Evolutionary conservation across 2,329 filamentous ascomycete species (phyloP).

Genomic region (Beauveria caledonica): DNA sequence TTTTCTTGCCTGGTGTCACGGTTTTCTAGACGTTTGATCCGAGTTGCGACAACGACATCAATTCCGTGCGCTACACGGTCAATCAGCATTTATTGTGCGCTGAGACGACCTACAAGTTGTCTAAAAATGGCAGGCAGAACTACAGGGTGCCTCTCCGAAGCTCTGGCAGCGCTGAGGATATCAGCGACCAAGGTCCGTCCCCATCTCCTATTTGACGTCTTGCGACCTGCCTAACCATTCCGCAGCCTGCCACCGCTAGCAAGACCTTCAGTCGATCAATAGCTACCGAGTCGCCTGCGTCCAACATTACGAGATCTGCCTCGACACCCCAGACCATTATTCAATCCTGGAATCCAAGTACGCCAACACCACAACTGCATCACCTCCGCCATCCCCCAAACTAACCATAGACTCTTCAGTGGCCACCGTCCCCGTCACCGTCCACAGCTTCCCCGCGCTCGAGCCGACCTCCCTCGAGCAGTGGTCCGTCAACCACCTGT

Average conservation of each 20-base stretch:
- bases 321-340: conserved; percentile 27
- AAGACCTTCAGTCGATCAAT: conserved; percentile 44
- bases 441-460: conserved; percentile 84
- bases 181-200: conserved; percentile 31
- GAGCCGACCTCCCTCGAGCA: conserved; percentile 71
- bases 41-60: not conserved
- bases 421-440: conserved; percentile 67
- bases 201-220: conserved; percentile 16
- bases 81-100: not conserved
- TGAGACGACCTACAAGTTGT: not conserved
- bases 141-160: conserved; percentile 43
- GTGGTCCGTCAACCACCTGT: conserved; percentile 75
- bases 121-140: conserved; percentile 38
- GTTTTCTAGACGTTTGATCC: conserved; percentile 17
- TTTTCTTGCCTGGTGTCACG: conserved; percentile 15
- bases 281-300: conserved; percentile 43
- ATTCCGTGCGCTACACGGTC: not conserved
- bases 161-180: conserved; percentile 41
- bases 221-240: conserved; percentile 20
- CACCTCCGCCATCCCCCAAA: not conserved
- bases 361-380: conserved; percentile 10
- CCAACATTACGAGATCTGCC: conserved; percentile 27
- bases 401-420: conserved; percentile 26
- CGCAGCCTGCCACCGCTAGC: conserved; percentile 26
- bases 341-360: conserved; percentile 40